Base-by-base conservation (phyloP, 805 yeast genomes). In the Diddensiella caesifluorescens region DNA sequence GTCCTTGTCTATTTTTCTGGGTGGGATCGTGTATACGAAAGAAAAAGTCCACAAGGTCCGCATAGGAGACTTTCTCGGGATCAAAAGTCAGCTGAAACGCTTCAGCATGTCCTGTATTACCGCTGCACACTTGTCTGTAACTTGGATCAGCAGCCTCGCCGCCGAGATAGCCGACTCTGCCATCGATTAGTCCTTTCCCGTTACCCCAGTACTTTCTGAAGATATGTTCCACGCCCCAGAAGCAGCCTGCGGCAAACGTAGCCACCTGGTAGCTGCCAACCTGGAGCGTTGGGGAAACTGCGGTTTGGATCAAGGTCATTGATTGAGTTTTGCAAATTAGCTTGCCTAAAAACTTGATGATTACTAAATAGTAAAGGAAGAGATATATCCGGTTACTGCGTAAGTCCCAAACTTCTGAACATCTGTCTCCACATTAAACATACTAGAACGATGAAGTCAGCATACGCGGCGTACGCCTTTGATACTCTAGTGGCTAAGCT, bases 1-100 rank as follows among this genome's bases (percentile, higher is more conserved):
- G 83, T 2, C 98, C 98, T 63, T 92, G 97, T 1, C 74, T 57
- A 55, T 89, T 78, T 40, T 72, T 47, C 2, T 88, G 80, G 2
- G 97, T 92, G 36, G 98, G 97, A 63, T 92, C 97, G 61, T 90
- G 98, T 61, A 87, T 86, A 55, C 82, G 71, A 68, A 87, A 89
- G 69, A 90, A 92, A 52, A 89, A 85, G 42, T 81, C 89, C 32
- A 86, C 63, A 34, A 90, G 64, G 22, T 82, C 84, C 42, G 64
- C 73, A 54, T 78, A 70, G 3, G 75, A 47, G 2, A 85, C 70
- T n/a, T 61, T 50, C 2, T 70, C 49, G 19, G 96, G 95, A 54
- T 88, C 89, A 55, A 75, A 92, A 1, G 90, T 70, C 9, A 90
- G 69, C 61, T 90, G 96, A 16, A 90, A 64, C 4, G 84, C 80